Percentiles rank a stretch among this genome's conserved stretches.
These are phyloP conservation scores for Trichopus zeylanicus DNA, from an alignment of 116 monocot species.

Conservation along the genomic window DNA sequence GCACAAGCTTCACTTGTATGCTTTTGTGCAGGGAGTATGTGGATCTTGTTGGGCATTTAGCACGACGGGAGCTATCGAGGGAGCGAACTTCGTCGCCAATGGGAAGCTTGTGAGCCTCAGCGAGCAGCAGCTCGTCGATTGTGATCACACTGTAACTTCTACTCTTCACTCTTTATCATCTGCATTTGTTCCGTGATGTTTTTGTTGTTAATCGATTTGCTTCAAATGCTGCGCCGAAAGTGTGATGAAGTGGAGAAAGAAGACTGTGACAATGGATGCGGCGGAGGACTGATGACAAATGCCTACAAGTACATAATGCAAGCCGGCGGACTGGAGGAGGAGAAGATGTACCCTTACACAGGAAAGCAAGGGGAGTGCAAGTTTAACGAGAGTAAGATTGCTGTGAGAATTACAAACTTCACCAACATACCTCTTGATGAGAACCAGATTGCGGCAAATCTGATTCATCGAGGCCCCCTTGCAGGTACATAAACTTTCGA, in stretches of 20 bases:
- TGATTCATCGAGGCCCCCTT: slow-evolving; percentile 60
- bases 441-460: slow-evolving; percentile 52
- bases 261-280: slow-evolving; percentile 66
- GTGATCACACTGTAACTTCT: slow-evolving; percentile 53
- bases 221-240: slow-evolving; percentile 10
- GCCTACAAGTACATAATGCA: slow-evolving; percentile 68
- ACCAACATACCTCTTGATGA: slow-evolving; percentile 51
- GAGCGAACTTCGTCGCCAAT: slow-evolving; percentile 66
- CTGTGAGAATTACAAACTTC: slow-evolving; percentile 54
- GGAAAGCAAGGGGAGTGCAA: slow-evolving; percentile 52
- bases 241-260: slow-evolving; percentile 54
- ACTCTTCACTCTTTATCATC: not conserved
- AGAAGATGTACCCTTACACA: slow-evolving; percentile 65
- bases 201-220: not conserved
- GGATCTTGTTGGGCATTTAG: slow-evolving; percentile 96
- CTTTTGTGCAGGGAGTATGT: slow-evolving; percentile 43
- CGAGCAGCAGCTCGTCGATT: slow-evolving; percentile 85
- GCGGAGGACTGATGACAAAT: slow-evolving; percentile 77
- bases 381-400: slow-evolving; percentile 38
- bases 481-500: slow-evolving; percentile 35
- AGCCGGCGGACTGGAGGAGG: slow-evolving; percentile 60
- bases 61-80: slow-evolving; percentile 80
- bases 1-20: not conserved
- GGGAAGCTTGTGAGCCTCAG: slow-evolving; percentile 70
- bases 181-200: not conserved